A percentile compares a stretch with the other conserved stretches of the same genome.
Evolutionary conservation across 2,329 filamentous ascomycete species (phyloP).

Genomic region (Fusarium sp.): DNA sequence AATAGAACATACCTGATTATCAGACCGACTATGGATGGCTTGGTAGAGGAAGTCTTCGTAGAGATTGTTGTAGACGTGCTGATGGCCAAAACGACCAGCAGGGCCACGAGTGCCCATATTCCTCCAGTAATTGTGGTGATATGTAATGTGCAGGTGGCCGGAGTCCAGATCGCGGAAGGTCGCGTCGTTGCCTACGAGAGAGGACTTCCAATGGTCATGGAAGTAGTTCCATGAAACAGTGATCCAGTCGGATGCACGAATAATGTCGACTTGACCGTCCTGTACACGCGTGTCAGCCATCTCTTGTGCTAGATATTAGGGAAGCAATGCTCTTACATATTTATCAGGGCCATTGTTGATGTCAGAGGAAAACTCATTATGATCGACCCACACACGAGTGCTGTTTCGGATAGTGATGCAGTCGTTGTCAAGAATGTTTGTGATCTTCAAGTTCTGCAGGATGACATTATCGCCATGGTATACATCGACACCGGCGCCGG

Average conservation of each 20-base stretch:
- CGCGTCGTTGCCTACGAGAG: slow-evolving; percentile 56
- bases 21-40: slow-evolving; percentile 60
- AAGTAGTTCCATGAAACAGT: slow-evolving; percentile 62
- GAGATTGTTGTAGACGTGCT: slow-evolving; percentile 62
- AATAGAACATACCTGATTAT: slow-evolving; percentile 49
- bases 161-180: slow-evolving; percentile 54
- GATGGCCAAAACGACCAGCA: slow-evolving; percentile 60
- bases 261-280: slow-evolving; percentile 60
- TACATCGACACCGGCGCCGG: slow-evolving; percentile 52
- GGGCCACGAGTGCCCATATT: slow-evolving; percentile 60
- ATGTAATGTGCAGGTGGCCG: slow-evolving; percentile 59
- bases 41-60: slow-evolving; percentile 61
- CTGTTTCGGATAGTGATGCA: slow-evolving; percentile 58
- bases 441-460: slow-evolving; percentile 53
- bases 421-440: slow-evolving; percentile 54
- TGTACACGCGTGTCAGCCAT: slow-evolving; percentile 8
- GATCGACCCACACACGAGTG: slow-evolving; percentile 60
- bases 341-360: slow-evolving; percentile 53
- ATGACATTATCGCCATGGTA: slow-evolving; percentile 54
- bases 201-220: slow-evolving; percentile 61
- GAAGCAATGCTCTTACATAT: slow-evolving; percentile 40
- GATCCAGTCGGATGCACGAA: slow-evolving; percentile 57
- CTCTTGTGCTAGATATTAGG: rapidly evolving
- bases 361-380: slow-evolving; percentile 59
- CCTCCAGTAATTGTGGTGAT: slow-evolving; percentile 62